phyloP scores from a whole-genome alignment of 75 land plant genomes.

The Cupressus sempervirens region DNA sequence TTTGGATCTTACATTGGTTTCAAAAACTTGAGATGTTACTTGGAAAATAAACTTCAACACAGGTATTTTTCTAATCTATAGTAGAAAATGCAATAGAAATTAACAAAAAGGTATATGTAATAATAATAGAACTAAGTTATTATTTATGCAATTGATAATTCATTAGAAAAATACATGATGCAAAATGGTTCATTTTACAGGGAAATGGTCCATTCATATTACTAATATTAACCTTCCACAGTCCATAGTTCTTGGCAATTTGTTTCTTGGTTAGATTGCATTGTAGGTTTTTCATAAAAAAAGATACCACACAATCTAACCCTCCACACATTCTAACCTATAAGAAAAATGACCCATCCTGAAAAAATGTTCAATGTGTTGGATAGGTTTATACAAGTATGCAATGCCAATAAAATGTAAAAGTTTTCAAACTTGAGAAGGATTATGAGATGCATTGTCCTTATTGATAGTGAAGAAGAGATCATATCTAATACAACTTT shows the following conservation, averaged over 20 bases:
- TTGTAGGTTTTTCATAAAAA: no score
- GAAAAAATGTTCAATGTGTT: no score
- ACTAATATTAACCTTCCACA: no score
- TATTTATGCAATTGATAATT: not conserved
- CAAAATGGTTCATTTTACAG: not conserved
- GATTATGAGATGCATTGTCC: not conserved
- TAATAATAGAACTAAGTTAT: not conserved
- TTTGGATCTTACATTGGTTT: constrained; percentile 72
- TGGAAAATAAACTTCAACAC: constrained; percentile 85
- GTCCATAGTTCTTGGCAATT: no score
- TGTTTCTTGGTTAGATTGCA: no score
- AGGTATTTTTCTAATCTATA: constrained; percentile 23
- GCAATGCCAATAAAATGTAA: not conserved
- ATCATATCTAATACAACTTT: not conserved
- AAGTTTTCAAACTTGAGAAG: not conserved
- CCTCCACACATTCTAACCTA: no score
- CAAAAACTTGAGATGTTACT: constrained; percentile 49
- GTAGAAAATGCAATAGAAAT: not conserved
- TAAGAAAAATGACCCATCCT: no score
- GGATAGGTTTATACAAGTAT: not conserved
- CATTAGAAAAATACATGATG: not conserved
- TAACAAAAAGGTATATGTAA: not conserved
- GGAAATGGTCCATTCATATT: not conserved
- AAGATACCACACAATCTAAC: no score
- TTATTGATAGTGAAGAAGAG: not conserved